phyloP scores from a whole-genome alignment of 176 grass and related monocot genomes.

The Rhynchospora pubera region DNA sequence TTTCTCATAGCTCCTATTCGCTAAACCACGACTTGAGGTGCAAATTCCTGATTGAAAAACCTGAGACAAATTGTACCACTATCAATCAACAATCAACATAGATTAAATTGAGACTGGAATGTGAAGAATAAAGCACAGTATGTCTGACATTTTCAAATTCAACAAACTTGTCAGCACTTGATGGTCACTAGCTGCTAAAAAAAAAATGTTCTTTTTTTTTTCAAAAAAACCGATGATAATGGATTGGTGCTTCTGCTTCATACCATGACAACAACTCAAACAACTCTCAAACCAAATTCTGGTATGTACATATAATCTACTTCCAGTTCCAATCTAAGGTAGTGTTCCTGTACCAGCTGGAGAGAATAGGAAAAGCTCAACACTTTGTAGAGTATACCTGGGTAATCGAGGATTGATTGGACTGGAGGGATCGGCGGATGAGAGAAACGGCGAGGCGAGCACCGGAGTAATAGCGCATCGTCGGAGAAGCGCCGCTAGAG shows the following conservation, averaged over 20 bases:
- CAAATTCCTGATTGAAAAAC: constrained; percentile 27
- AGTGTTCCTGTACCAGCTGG: background rate
- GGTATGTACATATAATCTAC: background rate
- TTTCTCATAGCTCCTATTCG: constrained; percentile 12
- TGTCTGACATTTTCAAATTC: background rate
- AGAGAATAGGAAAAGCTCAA: background rate
- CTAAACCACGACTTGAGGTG: constrained; percentile 22
- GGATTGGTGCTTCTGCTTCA: background rate
- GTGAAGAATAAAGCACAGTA: background rate
- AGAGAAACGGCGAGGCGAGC: constrained; percentile 20
- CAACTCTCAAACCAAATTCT: background rate
- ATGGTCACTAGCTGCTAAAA: background rate
- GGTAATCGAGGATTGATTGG: constrained; percentile 17
- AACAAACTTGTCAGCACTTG: background rate
- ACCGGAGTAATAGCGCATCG: constrained; percentile 25
- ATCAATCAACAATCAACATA: constrained; percentile 9
- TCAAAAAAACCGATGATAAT: background rate
- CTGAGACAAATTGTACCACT: constrained; percentile 10
- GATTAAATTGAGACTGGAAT: background rate
- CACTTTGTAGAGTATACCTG: background rate
- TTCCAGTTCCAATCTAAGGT: no score
- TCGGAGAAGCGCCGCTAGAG: constrained; percentile 10
- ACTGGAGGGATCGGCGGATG: constrained; percentile 20
- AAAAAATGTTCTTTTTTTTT: background rate
- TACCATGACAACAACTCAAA: background rate